Percentiles rank a stretch among this genome's conserved stretches.
These are phyloP conservation scores for Dacryopinax primogenitus DNA, from an alignment of 768 basidiomycete genomes.

Conservation along the genomic window DNA sequence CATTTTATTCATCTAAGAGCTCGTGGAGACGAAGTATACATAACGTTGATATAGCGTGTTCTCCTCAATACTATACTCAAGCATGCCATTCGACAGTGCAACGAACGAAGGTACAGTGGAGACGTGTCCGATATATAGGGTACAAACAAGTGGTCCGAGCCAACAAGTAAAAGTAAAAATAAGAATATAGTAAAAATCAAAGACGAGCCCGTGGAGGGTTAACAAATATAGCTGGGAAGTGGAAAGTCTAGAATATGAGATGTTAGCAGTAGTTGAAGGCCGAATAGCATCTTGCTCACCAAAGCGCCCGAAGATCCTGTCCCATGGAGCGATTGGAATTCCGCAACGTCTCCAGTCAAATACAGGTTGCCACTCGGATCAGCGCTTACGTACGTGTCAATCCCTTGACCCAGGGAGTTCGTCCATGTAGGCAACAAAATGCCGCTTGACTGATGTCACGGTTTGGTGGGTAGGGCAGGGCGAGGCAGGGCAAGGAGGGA, in stretches of 20 bases:
- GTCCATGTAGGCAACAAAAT: neutral
- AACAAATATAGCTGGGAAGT: neutral
- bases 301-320: neutral
- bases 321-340: neutral
- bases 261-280: neutral
- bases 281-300: neutral
- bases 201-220: neutral
- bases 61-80: too few relatives aligned
- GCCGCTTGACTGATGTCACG: neutral
- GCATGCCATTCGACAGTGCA: too few relatives aligned
- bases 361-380: neutral
- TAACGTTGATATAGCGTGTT: too few relatives aligned
- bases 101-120: too few relatives aligned
- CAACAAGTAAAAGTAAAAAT: neutral
- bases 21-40: too few relatives aligned
- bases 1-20: too few relatives aligned
- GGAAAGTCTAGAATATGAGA: neutral
- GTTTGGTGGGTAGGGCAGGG: too few relatives aligned
- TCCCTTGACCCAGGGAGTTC: neutral
- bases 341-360: neutral
- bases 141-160: neutral
- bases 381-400: neutral
- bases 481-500: too few relatives aligned
- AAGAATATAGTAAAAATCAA: neutral
- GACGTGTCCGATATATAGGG: too few relatives aligned